Evolutionary conservation across 345 rosid species (phyloP), one percentile per base, ranked within the genome.

Genomic region (Murraya paniculata): DNA sequence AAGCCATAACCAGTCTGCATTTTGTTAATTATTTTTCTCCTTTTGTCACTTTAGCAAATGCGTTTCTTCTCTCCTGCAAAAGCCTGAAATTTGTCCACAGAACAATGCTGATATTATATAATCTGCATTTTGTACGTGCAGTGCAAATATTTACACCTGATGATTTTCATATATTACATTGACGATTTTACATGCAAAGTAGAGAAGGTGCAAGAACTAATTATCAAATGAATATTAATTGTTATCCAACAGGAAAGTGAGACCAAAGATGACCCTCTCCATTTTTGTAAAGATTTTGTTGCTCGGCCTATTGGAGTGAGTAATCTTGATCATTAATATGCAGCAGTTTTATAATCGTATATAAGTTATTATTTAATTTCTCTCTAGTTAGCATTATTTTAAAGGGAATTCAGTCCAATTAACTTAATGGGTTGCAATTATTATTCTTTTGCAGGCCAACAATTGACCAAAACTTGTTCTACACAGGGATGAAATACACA

Each of bases 401-500:
- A 65, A 84, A 91, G 92, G 81, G 18, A 45, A 45, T 45, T 45
- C 5, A 11, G 48, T 3, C 50, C 4, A 45, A 11, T 45, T 45
- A 45, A 45, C 5, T 11, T 41, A 41, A 13, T 45, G 11, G 18
- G 50, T 45, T 45, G 50, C 50, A 45, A 11, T 45, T 45, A 45
- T 13, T 45, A 14, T 53, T 53, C 57, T 70, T 6, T 59, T 83
- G 68, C 85, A 91, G 93, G 81, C 95, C 95, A 10, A 78, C 84
- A 30, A 76, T 91, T 21, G 96, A 90, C 79, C 96, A 91, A 65
- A 91, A 90, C 75, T 72, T 91, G 48, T 90, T 60, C 81, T 95
- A 91, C 77, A 89, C 92, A 35, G 99, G 98, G 9, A 89, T 93
- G 98, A 92, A 92, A 79, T 87, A 85, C 72, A 93, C 99, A 6